Percentiles rank a stretch among this genome's conserved stretches.
Conservation (phyloP, 2,329 filamentous ascomycete genomes). For the Cladophialophora bantiana region DNA sequence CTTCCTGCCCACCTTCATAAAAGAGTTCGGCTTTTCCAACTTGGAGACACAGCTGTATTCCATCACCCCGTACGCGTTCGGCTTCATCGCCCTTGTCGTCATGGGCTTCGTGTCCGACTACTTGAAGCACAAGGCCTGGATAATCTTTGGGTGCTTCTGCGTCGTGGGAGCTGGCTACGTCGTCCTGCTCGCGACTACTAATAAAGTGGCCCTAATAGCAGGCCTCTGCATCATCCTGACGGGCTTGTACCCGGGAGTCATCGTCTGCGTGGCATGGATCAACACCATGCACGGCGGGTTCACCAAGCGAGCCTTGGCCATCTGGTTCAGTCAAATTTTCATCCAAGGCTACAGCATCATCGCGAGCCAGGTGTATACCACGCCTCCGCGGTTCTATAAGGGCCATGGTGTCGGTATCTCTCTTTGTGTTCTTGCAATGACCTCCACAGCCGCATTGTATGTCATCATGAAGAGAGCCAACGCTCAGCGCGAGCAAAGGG, state of each 20-base stretch:
- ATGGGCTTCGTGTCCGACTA: slow-evolving; percentile 15
- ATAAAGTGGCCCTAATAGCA: slow-evolving; percentile 11
- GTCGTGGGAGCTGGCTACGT: slow-evolving; percentile 15
- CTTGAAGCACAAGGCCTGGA: not conserved
- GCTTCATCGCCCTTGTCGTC: not conserved
- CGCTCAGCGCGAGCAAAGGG: not conserved
- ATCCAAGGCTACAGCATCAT: slow-evolving; percentile 18
- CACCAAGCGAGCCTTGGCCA: slow-evolving; percentile 21
- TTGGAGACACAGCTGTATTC: slow-evolving; percentile 22
- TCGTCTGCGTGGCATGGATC: slow-evolving; percentile 12
- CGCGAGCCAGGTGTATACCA: slow-evolving; percentile 19
- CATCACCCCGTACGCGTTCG: slow-evolving; percentile 27
- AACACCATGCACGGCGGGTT: slow-evolving; percentile 10
- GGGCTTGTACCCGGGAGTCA: slow-evolving; percentile 15
- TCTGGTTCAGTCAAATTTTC: slow-evolving; percentile 14
- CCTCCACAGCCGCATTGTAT: not conserved
- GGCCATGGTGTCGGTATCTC: slow-evolving; percentile 16
- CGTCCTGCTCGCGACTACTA: slow-evolving; percentile 17
- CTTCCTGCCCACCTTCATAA: slow-evolving; percentile 28
- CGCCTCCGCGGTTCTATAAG: slow-evolving; percentile 18
- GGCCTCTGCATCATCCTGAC: slow-evolving; percentile 20
- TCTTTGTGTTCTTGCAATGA: too few species aligned
- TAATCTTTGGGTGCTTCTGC: slow-evolving; percentile 1
- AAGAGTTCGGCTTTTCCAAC: slow-evolving; percentile 16
- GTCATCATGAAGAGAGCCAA: not conserved